A percentile compares a stretch with the other conserved stretches of the same genome.
These are phyloP conservation scores for Rhodotorula sphaerocarpa DNA, from an alignment of 768 basidiomycete species.

Conservation along the genomic window DNA sequence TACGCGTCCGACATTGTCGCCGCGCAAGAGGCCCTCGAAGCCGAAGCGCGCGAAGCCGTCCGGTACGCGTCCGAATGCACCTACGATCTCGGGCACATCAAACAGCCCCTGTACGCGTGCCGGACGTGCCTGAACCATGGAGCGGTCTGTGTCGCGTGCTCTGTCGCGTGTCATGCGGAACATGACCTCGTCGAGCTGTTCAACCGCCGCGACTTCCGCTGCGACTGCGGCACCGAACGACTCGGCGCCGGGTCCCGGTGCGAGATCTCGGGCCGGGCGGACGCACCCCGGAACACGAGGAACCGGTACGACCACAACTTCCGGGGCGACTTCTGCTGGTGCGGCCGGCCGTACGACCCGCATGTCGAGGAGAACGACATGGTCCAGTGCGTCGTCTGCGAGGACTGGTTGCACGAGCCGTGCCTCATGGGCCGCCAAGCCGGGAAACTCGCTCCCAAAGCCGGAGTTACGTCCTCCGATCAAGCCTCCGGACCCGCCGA, in stretches of 20 bases:
- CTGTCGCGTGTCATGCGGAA: conserved; percentile 35
- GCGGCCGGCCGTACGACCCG: conserved; percentile 36
- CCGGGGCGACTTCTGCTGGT: conserved; percentile 37
- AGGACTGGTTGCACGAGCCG: conserved; percentile 38
- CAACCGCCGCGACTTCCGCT: conserved; percentile 36
- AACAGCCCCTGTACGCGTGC: conserved; percentile 36
- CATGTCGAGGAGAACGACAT: conserved; percentile 33
- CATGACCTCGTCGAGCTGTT: conserved; percentile 40
- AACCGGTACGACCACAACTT: conserved; percentile 38
- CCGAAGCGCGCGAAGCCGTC: conserved; percentile 33
- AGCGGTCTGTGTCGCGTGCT: conserved; percentile 36
- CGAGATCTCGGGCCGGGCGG: conserved; percentile 18
- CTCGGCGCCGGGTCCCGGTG: conserved; percentile 31
- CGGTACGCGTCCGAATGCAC: conserved; percentile 32
- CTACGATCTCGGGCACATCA: conserved; percentile 27
- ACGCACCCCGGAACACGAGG: conserved; percentile 9
- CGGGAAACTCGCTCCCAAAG: no score
- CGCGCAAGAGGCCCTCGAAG: conserved; percentile 31
- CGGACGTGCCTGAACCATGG: conserved; percentile 25
- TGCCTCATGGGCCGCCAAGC: conserved; percentile 25
- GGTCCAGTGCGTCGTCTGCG: conserved; percentile 27
- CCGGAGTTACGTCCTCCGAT: no score
- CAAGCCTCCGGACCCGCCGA: no score
- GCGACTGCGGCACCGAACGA: conserved; percentile 37
- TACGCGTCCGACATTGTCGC: conserved; percentile 25